Base-by-base conservation (phyloP, 2,329 filamentous ascomycete species). In the Xylariales sp. region DNA sequence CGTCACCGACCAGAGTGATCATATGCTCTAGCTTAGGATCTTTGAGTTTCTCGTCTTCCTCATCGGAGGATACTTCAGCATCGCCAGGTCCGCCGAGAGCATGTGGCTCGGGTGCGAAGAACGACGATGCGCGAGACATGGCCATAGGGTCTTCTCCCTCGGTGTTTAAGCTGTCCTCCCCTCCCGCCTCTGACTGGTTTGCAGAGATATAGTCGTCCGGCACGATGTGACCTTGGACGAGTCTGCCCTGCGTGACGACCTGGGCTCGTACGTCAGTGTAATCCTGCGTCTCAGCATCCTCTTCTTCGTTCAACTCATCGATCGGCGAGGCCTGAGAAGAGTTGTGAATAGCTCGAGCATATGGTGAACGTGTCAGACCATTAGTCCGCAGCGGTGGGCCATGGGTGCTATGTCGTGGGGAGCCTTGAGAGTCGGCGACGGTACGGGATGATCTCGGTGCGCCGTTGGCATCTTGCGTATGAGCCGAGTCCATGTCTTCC, bases 1-100 rank as follows among this genome's bases (percentile, higher is more conserved):
- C 93, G 55, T 97, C 88, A 46, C 93, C 93, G 11, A 98, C 93
- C n/a, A 98, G 74, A 0, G 93, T 98, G 54, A 98, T 94, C 71
- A 91, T 95, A 58, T 90, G 89, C 68, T 98, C 93, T 16, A 91
- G 73, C 46, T 84, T 82, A 9, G 84, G 80, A 51, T 91, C 82
- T 54, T 84, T 79, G 39, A 91, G 79, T n/a, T 83, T 82, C 51
- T 94, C 88, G 55, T 98, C 93, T 63, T 97, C 93, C 47, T 96
- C 91, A 51, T 95, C 93, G 10, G 87, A 90, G 18, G 81, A 85
- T 27, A 77, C 84, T n/a, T 75, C 83, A 8, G 84, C 88, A 56
- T 97, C 91, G 27, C 82, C 85, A 2, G 88, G 88, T 36, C 90
- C 89, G 31, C 90, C 90, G 1, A 95, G 74, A 3, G 83, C 83